phyloP scores from a whole-genome alignment of 108 stramenopile genomes.

The Conticribra guillardii region DNA sequence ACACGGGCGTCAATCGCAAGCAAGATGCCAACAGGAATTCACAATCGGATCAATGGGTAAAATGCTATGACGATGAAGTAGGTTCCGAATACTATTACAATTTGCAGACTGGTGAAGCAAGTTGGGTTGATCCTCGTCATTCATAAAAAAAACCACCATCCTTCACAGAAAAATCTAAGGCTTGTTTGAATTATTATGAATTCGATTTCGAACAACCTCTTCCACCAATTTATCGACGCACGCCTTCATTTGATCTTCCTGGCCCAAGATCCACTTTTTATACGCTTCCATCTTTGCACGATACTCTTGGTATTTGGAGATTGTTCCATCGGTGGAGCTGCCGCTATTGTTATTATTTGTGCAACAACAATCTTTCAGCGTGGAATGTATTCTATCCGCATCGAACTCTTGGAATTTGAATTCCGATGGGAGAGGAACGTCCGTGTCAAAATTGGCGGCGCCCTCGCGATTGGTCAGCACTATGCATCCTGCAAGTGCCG shows the following conservation, averaged over 20 bases:
- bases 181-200: neutral
- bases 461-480: slow-evolving; percentile 60
- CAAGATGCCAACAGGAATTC: neutral
- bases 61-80: slow-evolving; percentile 15
- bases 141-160: neutral
- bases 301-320: slow-evolving; percentile 39
- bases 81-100: slow-evolving; percentile 32
- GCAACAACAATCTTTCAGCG: slow-evolving; percentile 35
- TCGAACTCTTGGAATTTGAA: slow-evolving; percentile 54
- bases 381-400: slow-evolving; percentile 33
- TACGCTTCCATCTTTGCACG: slow-evolving; percentile 40
- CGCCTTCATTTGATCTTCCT: slow-evolving; percentile 39
- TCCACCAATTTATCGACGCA: slow-evolving; percentile 52
- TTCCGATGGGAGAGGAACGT: slow-evolving; percentile 51
- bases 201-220: slow-evolving; percentile 19
- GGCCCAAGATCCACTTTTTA: slow-evolving; percentile 50
- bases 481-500: slow-evolving; percentile 54
- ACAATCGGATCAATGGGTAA: slow-evolving; percentile 5
- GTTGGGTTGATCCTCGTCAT: slow-evolving; percentile 30
- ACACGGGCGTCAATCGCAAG: neutral
- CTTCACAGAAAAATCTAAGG: no score
- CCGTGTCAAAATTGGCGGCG: slow-evolving; percentile 50
- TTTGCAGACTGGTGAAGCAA: slow-evolving; percentile 24
- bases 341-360: neutral
- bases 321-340: neutral